A percentile compares a stretch with the other conserved stretches of the same genome.
phyloP scores from a whole-genome alignment of 108 stramenopile species.

The Skeletonema marinoi region DNA sequence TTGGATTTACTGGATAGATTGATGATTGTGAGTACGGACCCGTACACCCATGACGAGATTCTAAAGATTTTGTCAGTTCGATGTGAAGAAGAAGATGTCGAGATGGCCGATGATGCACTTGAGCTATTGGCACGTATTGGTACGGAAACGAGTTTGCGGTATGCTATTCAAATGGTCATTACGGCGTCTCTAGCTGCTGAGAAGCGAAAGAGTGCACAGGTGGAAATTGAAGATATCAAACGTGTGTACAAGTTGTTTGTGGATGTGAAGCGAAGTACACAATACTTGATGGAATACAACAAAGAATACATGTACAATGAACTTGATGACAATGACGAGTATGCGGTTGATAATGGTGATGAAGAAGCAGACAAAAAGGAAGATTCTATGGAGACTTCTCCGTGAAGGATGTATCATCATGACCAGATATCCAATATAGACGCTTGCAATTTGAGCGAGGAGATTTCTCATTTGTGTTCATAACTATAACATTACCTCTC shows the following conservation, averaged over 20 bases:
- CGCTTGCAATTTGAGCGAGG: not conserved
- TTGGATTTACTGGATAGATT: conserved; percentile 96
- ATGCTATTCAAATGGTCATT: conserved; percentile 99
- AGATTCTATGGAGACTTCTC: conserved; percentile 38
- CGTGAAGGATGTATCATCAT: not conserved
- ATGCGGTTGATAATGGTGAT: conserved; percentile 11
- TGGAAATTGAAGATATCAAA: conserved; percentile 89
- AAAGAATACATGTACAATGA: conserved; percentile 95
- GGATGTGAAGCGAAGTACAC: conserved; percentile 97
- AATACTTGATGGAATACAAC: conserved; percentile 99
- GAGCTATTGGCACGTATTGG: conserved; percentile 96
- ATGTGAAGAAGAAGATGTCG: conserved; percentile 97
- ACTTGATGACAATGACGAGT: conserved; percentile 62
- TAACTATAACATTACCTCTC: not conserved
- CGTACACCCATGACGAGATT: conserved; percentile 92
- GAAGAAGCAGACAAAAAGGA: conserved; percentile 1
- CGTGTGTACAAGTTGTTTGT: conserved; percentile 93
- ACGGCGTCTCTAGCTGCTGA: conserved; percentile 85
- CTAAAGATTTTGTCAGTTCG: conserved; percentile 81
- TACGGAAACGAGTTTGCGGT: conserved; percentile 95
- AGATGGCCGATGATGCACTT: conserved; percentile 94
- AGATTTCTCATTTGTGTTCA: not conserved
- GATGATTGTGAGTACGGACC: conserved; percentile 94
- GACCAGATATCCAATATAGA: not conserved
- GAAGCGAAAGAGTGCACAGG: conserved; percentile 89